Base-by-base conservation (phyloP, 1,284 basidiomycete species). In the Cystobasidiaceae sp. region DNA sequence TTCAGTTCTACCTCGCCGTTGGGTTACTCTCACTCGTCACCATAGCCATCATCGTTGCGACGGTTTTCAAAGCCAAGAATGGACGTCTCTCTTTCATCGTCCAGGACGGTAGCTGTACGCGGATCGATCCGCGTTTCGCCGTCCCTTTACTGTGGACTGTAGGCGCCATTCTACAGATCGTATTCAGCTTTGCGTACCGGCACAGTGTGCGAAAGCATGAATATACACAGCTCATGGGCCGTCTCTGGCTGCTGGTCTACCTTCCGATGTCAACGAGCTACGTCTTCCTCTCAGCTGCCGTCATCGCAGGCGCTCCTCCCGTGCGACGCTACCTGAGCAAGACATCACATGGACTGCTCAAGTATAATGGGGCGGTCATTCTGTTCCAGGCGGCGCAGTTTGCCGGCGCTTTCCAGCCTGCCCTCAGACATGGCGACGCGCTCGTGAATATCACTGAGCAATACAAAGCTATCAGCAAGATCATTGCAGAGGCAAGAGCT, bases 31-130 rank as follows among this genome's bases (percentile, higher is more conserved):
- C 37, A 17, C 11, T 63, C 25, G 37, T 50, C 27, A 41, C 19
- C 21, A 19, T 63, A 9, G n/a, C 30, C 2, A 41, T 44, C 33
- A 8, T 55, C 11, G 9, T 34, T 17, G 34, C 23, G 15, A 37
- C 55, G 8, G 61, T 33, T 5, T 21, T 34, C 11, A 43, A 50
- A 34, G 25, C 25, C 2, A 45, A 21, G n/a, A 13, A 21, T 4
- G 61, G 61, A 6, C 32, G 37, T 17, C 61, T 63, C n/a, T 27
- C 28, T 25, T 55, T 63, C 28, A 54, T 63, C 39, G 15, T 55
- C 2, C 41, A 55, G n/a, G 61, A 63, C 48, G 61, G 61, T 7
- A 48, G 28, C 30, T 54, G 50, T 27, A 54, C 61, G 2, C 33
- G 51, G 23, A 2, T 63, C 8, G 61, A 63, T 37, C 46, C 27